Evolutionary conservation across 352 stramenopile genomes (phyloP).

Genomic region (Globisporangium sylvaticum): DNA sequence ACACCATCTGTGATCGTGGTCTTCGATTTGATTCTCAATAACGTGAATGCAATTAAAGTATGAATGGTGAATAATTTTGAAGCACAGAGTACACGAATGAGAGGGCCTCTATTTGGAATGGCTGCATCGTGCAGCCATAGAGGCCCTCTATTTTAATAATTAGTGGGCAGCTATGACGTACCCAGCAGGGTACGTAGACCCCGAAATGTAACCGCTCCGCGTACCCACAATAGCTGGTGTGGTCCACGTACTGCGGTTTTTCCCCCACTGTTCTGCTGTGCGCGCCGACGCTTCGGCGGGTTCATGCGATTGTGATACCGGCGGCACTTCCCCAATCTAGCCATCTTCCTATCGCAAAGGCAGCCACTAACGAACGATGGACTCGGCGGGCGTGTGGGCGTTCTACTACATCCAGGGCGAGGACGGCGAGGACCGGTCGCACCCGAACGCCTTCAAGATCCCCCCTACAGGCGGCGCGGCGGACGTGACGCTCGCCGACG

Average conservation of each 20-base stretch:
- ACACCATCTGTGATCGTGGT: background rate
- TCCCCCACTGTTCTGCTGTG: background rate
- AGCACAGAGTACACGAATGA: background rate
- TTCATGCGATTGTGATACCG: background rate
- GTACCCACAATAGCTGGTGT: background rate
- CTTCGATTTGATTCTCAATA: background rate
- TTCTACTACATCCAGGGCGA: conserved; percentile 89
- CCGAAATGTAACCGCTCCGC: background rate
- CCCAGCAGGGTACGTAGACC: background rate
- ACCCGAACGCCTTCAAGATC: conserved; percentile 80
- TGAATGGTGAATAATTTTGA: background rate
- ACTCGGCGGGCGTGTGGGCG: conserved; percentile 48
- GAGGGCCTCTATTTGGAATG: conserved; percentile 10
- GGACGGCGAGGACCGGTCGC: conserved; percentile 76
- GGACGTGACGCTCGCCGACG: conserved; percentile 70
- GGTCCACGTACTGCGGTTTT: conserved; percentile 1
- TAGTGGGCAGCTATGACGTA: too few species aligned
- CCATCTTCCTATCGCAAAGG: background rate
- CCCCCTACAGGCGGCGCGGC: conserved; percentile 22
- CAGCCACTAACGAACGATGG: conserved; percentile 14
- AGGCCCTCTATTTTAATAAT: too few species aligned
- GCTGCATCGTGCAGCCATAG: too few species aligned
- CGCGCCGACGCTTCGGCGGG: background rate
- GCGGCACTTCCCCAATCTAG: background rate
- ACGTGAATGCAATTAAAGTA: background rate